Percentiles rank a stretch among this genome's conserved stretches.
phyloP scores from a whole-genome alignment of 2,329 filamentous ascomycete species.

The Pseudopyrenochaeta lycopersici region DNA sequence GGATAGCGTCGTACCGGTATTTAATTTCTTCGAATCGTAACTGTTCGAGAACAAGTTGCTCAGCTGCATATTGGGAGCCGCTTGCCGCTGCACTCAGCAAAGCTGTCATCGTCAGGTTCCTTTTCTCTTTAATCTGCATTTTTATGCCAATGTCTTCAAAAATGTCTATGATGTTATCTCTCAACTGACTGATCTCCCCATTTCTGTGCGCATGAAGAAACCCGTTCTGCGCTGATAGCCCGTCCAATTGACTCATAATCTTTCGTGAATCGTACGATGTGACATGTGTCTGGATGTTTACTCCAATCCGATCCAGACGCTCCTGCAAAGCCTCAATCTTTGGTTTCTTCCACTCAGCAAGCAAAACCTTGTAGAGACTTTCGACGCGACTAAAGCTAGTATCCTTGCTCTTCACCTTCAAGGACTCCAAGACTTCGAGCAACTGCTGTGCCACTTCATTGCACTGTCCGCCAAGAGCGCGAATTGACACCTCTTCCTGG shows the following conservation, averaged over 20 bases:
- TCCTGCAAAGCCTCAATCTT: not conserved
- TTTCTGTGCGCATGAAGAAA: not conserved
- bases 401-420: not conserved
- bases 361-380: not conserved
- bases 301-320: not conserved
- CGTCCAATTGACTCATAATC: not conserved
- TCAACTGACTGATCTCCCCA: not conserved
- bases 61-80: not conserved
- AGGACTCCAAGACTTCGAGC: not conserved
- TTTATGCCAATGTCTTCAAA: not conserved
- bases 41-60: not conserved
- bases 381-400: not conserved
- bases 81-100: not conserved
- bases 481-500: not conserved
- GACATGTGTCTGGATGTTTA: not conserved
- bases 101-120: not conserved
- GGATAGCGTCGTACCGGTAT: not conserved
- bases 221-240: not conserved
- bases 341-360: constrained; percentile 1
- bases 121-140: not conserved
- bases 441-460: not conserved
- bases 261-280: not conserved
- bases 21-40: not conserved
- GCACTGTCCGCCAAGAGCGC: not conserved
- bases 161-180: not conserved